Evolutionary conservation across 2,329 filamentous ascomycete genomes (phyloP), one percentile per base, ranked within the genome.

Genomic region (Huntiella omanensis): DNA sequence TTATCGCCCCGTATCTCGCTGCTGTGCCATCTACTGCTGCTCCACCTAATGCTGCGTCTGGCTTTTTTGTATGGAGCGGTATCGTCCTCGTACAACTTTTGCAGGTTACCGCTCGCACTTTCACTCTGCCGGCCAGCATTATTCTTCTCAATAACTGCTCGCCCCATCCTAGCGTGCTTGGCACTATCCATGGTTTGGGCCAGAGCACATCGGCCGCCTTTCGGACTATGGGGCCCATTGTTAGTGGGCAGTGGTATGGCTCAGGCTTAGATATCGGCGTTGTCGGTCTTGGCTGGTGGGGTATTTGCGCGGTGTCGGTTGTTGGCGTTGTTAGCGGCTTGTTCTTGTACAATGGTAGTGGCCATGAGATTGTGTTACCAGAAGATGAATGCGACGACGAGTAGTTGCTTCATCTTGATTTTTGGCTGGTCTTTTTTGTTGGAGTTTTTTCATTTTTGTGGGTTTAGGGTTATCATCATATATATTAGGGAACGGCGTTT

Each of bases 71-170:
- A 33, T 83, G 75, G 78, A 60, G 68, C 1, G 70, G 70, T 12
- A 76, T 83, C 49, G 65, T 69, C 0, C 55, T 72, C 2, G 75
- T 83, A 1, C 64, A 83, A 1, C 65, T 74, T 12, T 57, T 85
- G 6, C 82, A 87, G 56, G 81, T 85, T 12, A 65, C 78, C 3
- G 81, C 77, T 0, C 69, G 82, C 22, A 88, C 83, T 0, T 84
- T 87, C 54, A 70, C 70, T 0, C 59, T 73, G 6, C 72, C 72
- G 1, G 69, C 69, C 3, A 71, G 68, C 55, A 72, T 73, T 33
- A 74, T 77, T 47, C 58, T 77, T 6, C 60, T 77, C 38, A 77
- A 76, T 53, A 76, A 77, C 54, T 71, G 70, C 53, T 71, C 69
- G 35, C 73, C 73, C 1, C 69, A 75, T 53, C 71, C 70, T 0